Percentiles rank a stretch among this genome's conserved stretches.
Evolutionary conservation across 2,329 filamentous ascomycete species (phyloP).

Genomic region (Alternaria sp.): DNA sequence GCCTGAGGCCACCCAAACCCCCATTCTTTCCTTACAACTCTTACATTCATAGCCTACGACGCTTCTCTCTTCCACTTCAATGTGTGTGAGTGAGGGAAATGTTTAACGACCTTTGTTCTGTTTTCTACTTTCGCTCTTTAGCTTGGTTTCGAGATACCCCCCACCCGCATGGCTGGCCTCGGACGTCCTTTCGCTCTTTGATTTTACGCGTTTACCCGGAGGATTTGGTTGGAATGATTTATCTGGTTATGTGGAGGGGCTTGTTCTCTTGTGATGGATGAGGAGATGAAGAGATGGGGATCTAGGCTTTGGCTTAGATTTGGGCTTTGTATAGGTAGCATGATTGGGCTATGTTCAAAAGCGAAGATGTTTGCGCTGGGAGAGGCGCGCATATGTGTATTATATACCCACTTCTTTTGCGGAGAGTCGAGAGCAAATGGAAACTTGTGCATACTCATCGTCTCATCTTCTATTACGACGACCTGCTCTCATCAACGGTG

Average conservation of each 20-base stretch:
- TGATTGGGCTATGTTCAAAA: background rate
- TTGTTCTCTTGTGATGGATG: background rate
- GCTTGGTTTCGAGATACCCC: conserved; percentile 44
- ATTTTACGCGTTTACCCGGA: conserved; percentile 5
- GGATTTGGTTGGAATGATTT: background rate
- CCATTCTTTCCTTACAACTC: background rate
- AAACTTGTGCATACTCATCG: background rate
- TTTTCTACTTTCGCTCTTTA: conserved; percentile 13
- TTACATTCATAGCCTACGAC: conserved; percentile 4
- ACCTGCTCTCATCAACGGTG: too few species aligned
- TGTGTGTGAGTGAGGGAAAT: background rate
- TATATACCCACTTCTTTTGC: background rate
- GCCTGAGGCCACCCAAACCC: conserved; percentile 5
- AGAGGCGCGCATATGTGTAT: background rate
- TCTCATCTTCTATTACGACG: too few species aligned
- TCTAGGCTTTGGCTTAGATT: background rate
- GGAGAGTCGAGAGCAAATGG: background rate
- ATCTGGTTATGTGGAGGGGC: background rate
- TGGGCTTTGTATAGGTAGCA: background rate
- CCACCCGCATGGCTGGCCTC: conserved; percentile 37
- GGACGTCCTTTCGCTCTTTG: conserved; percentile 41
- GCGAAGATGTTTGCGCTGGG: background rate
- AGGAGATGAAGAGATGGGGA: background rate
- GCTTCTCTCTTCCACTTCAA: background rate
- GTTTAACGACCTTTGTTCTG: conserved; percentile 4